Evolutionary conservation across 1,284 basidiomycete genomes (phyloP).

Genomic region (Malassezia equina): DNA sequence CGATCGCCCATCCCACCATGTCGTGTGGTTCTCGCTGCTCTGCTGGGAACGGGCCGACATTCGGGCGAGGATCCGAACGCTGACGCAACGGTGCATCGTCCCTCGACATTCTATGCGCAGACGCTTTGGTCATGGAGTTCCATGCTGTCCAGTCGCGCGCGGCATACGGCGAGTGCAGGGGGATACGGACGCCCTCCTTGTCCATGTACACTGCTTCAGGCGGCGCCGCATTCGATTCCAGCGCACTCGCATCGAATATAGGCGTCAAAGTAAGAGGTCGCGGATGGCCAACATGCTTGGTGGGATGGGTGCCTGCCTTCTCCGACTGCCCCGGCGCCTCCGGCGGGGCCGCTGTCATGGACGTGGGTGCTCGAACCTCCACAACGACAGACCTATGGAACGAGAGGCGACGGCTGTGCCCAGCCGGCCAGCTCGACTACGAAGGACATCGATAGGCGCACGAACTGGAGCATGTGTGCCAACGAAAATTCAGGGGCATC

Average conservation of each 20-base stretch:
- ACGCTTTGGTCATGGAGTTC: neutral
- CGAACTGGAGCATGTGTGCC: constrained; percentile 38
- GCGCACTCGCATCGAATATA: neutral
- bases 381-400: neutral
- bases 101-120: neutral
- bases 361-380: neutral
- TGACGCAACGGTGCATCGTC: neutral
- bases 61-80: neutral
- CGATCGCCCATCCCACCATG: neutral
- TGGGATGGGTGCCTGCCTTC: no score
- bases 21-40: neutral
- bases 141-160: neutral
- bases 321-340: neutral
- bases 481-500: constrained; percentile 36
- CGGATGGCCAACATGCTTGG: neutral
- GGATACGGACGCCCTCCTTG: neutral
- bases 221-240: neutral
- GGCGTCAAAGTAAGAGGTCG: neutral
- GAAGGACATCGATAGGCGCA: constrained; percentile 30
- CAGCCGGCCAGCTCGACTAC: constrained; percentile 40
- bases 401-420: constrained; percentile 1
- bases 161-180: neutral
- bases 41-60: neutral
- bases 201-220: neutral
- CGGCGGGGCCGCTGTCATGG: neutral